A percentile compares a stretch with the other conserved stretches of the same genome.
Evolutionary conservation across 495 filamentous ascomycete species (phyloP).

Genomic region (Bacidia gigantensis): DNA sequence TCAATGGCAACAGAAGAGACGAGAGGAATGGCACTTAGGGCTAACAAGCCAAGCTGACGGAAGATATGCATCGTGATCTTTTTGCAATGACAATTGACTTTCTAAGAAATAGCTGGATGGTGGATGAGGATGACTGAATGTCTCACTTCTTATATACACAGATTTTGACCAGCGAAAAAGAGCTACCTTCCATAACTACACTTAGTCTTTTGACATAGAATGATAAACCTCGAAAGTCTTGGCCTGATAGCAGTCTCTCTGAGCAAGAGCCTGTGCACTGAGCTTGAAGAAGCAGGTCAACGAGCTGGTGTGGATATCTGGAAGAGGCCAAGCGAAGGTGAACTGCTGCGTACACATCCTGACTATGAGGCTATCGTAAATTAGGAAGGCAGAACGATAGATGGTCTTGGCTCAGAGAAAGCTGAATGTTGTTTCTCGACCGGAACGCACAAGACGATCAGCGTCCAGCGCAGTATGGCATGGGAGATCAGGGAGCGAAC

Average conservation of each 20-base stretch:
- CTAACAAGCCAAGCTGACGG: background rate
- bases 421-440: no score
- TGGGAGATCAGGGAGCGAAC: no score
- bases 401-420: no score
- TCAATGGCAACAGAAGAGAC: slow-evolving; percentile 30
- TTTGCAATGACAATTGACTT: background rate
- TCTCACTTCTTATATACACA: background rate
- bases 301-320: background rate
- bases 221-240: background rate
- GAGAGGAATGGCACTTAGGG: slow-evolving; percentile 30
- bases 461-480: no score
- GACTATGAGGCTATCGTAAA: background rate
- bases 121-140: background rate
- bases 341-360: background rate
- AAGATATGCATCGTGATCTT: background rate
- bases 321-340: background rate
- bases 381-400: no score
- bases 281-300: background rate
- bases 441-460: no score
- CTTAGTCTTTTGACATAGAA: background rate
- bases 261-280: background rate
- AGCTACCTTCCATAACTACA: background rate
- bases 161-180: background rate
- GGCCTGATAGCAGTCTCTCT: background rate
- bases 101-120: background rate